phyloP scores from a whole-genome alignment of 495 filamentous ascomycete species.

The Xylaria telfairii region DNA sequence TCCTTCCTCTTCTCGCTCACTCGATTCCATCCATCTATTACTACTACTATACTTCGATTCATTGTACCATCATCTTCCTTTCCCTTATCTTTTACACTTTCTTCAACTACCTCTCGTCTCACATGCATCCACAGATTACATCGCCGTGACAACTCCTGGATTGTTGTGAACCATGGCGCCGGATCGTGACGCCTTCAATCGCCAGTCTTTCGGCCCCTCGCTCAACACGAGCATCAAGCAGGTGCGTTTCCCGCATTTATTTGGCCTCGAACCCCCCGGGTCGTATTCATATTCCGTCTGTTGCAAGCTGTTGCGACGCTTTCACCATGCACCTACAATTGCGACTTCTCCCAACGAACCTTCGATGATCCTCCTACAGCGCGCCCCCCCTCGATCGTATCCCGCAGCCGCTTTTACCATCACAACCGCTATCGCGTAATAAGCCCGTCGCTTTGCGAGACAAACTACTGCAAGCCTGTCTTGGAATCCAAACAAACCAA shows the following conservation, averaged over 20 bases:
- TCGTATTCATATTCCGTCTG: neutral
- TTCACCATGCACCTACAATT: neutral
- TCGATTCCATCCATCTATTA: neutral
- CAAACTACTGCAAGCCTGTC: neutral
- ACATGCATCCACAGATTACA: conserved; percentile 34
- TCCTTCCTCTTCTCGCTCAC: neutral
- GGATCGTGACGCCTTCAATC: conserved; percentile 47
- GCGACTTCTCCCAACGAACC: conserved; percentile 11
- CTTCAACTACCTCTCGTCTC: conserved; percentile 30
- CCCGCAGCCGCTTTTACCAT: neutral
- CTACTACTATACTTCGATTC: no score
- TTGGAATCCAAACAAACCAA: neutral
- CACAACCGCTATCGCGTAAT: neutral
- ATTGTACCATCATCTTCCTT: neutral
- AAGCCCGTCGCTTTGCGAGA: neutral
- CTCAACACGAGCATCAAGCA: conserved; percentile 54
- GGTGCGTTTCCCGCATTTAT: conserved; percentile 44
- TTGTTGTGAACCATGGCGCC: conserved; percentile 39
- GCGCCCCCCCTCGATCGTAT: neutral
- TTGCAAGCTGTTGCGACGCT: neutral
- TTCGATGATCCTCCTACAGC: conserved; percentile 2
- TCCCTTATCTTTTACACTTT: conserved; percentile 3
- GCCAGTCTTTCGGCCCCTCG: conserved; percentile 50
- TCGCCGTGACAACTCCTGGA: conserved; percentile 29
- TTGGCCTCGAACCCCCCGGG: neutral